Base-by-base conservation (phyloP, 169 alveolate genomes). In the Plasmodium adleri region DNA sequence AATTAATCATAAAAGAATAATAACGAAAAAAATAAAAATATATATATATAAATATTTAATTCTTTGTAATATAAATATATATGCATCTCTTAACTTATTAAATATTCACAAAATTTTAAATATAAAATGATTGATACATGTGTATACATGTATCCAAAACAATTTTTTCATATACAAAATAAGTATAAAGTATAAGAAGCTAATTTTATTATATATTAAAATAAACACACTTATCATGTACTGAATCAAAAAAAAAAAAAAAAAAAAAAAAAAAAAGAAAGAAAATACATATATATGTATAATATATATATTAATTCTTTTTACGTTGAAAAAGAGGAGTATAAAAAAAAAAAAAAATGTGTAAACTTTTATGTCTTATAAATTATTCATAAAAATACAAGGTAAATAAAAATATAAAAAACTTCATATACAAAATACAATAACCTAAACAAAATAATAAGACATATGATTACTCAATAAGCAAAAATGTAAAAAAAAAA, bases 291-390 rank as follows among this genome's bases (percentile, higher is more conserved):
- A 60, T 3, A 52, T 20, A 52, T 39, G 56, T 26, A 8, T 22
- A 72, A 12, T 7, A 13, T 32, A 32, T 32, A 32, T 32, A 32
- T 32, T 32, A 32, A 32, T 32, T 32, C 45, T 32, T 32, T 32
- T 32, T 32, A 32, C 45, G 45, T 32, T 32, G 0, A 32, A 12
- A 39, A 10, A 63, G 62, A 62, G 50, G 26, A 63, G n/a, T 62
- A 9, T 64, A 75, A 47, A 62, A 62, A 75, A 49, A 7, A 66
- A 67, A 64, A 80, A 24, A 80, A 67, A 26, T 28, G 90, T 43
- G 71, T 54, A 64, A 78, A 78, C 47, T 67, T 54, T 66, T 80
- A 67, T 80, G 83, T 80, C 80, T 80, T 80, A 28, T 67, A 39
- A 24, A 28, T 66, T 28, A 59, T 59, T 54, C 49, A 28, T 75